Conservation (phyloP, 306 rosid genomes). For the Begonia masoniana region DNA sequence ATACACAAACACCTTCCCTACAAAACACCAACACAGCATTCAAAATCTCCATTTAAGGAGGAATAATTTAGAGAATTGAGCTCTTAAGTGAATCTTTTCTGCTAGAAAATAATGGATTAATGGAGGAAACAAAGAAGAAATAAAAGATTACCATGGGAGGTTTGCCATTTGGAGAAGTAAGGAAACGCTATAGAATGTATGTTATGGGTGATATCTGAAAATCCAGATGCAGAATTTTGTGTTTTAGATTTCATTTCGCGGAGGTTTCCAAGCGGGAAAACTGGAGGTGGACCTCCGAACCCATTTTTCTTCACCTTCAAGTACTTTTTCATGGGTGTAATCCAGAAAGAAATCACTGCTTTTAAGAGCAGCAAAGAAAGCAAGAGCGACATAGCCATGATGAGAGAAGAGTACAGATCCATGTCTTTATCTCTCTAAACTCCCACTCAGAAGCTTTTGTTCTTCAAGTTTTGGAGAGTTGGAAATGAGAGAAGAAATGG, state of each 20-base stretch:
- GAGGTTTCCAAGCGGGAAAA: constrained; percentile 66
- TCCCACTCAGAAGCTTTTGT: background rate
- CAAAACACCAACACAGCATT: too few species aligned
- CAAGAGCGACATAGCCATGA: background rate
- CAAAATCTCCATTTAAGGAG: too few species aligned
- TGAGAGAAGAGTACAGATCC: background rate
- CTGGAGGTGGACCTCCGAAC: constrained; percentile 58
- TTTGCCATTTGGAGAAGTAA: constrained; percentile 55
- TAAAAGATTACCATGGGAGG: constrained; percentile 23
- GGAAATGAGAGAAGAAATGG: background rate
- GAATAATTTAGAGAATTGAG: background rate
- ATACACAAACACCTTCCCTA: constrained; percentile 59
- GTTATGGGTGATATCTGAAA: constrained; percentile 28
- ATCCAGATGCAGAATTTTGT: background rate
- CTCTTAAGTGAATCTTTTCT: background rate
- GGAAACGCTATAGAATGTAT: constrained; percentile 56
- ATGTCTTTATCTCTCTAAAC: background rate
- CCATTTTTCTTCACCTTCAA: constrained; percentile 51
- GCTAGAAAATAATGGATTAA: too few species aligned
- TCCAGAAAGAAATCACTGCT: constrained; percentile 34
- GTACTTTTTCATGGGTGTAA: constrained; percentile 30
- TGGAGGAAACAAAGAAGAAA: too few species aligned
- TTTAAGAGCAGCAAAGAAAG: background rate
- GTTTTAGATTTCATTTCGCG: constrained; percentile 34
- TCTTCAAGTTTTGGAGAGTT: background rate